These are phyloP conservation scores for Fusarium falciforme DNA, from an alignment of 2,329 filamentous ascomycete species.

Conservation along the genomic window DNA sequence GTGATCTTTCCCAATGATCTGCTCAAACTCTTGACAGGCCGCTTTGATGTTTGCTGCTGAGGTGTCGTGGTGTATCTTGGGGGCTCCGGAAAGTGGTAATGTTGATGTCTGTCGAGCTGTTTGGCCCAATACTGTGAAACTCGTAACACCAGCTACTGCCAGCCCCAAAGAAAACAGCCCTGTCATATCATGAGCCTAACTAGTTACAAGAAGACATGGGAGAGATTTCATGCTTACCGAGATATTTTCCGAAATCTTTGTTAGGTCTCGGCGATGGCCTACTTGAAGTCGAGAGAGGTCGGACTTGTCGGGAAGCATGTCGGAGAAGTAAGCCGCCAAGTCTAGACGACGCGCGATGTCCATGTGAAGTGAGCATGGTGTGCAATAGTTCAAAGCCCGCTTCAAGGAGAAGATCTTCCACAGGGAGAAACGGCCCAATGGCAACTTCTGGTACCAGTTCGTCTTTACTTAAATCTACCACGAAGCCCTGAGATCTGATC, in stretches of 20 bases:
- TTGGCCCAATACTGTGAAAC: background rate
- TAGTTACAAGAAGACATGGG: fast-evolving
- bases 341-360: background rate
- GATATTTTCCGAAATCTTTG: background rate
- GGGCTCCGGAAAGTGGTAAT: background rate
- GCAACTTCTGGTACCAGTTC: background rate
- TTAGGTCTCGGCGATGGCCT: background rate
- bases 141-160: background rate
- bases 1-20: slow-evolving; percentile 11
- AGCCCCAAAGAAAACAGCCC: background rate
- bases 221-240: background rate
- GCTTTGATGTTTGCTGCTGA: slow-evolving; percentile 2
- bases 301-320: background rate
- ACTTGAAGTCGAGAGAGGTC: background rate
- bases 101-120: background rate
- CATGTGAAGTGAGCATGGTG: background rate
- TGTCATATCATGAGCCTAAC: background rate
- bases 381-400: too few relatives aligned
- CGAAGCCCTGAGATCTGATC: background rate
- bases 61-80: background rate
- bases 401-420: background rate
- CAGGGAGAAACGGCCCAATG: background rate
- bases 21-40: background rate
- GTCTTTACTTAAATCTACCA: background rate
- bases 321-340: background rate